These are phyloP conservation scores for Dioscorea zingiberensis DNA, from an alignment of 106 monocot genomes.

Conservation along the genomic window DNA sequence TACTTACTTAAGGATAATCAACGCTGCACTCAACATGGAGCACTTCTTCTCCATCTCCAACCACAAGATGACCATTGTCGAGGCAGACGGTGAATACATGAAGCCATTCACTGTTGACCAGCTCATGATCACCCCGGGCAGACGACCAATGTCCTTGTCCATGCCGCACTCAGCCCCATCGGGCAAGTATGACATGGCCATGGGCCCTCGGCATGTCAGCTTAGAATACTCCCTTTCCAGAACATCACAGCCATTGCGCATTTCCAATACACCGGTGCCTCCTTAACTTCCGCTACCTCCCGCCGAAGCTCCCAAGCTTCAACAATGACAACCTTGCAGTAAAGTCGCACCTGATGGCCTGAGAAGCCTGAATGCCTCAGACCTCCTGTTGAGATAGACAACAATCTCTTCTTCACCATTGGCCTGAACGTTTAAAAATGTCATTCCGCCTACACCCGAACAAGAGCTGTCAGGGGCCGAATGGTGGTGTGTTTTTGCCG, in stretches of 20 bases:
- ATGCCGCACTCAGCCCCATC: constrained; percentile 23
- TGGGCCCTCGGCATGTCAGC: constrained; percentile 27
- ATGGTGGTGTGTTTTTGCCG: constrained; percentile 16
- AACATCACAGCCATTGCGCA: constrained; percentile 30
- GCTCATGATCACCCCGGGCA: constrained; percentile 34
- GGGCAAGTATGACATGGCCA: constrained; percentile 26
- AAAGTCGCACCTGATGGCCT: constrained; percentile 9
- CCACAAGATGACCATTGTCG: constrained; percentile 36
- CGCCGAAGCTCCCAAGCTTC: constrained; percentile 19
- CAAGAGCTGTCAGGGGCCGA: constrained; percentile 21
- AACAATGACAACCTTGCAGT: constrained; percentile 25
- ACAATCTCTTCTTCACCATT: constrained; percentile 29
- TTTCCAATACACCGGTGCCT: constrained; percentile 28
- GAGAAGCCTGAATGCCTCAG: constrained; percentile 17
- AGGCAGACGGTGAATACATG: constrained; percentile 27
- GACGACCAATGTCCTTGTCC: constrained; percentile 34
- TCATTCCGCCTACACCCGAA: constrained; percentile 15
- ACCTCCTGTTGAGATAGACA: constrained; percentile 26
- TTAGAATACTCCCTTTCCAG: constrained; percentile 20
- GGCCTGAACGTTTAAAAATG: constrained; percentile 22
- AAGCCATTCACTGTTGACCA: constrained; percentile 24
- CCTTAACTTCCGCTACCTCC: background rate
- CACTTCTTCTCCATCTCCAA: constrained; percentile 32
- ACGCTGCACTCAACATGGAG: constrained; percentile 37
- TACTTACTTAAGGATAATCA: constrained; percentile 31